Conservation (phyloP, 805 yeast species). For the Candida patagonica region DNA sequence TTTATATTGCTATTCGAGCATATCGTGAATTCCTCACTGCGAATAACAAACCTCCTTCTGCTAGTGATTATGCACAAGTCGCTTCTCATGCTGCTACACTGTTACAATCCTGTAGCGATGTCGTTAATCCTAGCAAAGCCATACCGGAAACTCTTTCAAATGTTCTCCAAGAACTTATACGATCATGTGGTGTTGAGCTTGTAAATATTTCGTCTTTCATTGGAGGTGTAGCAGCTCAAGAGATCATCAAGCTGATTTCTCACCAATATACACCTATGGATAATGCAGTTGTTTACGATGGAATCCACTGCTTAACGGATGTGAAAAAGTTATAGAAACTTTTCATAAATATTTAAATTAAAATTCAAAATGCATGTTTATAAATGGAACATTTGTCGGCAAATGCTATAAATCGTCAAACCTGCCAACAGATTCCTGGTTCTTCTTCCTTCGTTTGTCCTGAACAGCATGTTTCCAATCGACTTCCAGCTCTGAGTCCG, state of each 20-base stretch:
- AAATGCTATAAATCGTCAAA: slow-evolving; percentile 19
- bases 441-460: slow-evolving; percentile 47
- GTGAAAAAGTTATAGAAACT: background rate
- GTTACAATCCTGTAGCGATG: background rate
- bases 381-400: no score
- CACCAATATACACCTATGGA: slow-evolving; percentile 74
- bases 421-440: slow-evolving; percentile 15
- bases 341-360: background rate
- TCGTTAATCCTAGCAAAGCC: no score
- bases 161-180: slow-evolving; percentile 6
- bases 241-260: slow-evolving; percentile 63
- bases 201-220: slow-evolving; percentile 57
- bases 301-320: slow-evolving; percentile 33
- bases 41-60: background rate
- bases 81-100: background rate
- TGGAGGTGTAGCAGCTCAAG: slow-evolving; percentile 87
- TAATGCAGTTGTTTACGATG: slow-evolving; percentile 66
- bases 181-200: slow-evolving; percentile 35
- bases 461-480: slow-evolving; percentile 88
- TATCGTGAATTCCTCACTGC: slow-evolving; percentile 11
- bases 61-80: background rate
- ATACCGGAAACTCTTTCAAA: background rate
- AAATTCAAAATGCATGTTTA: background rate
- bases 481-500: slow-evolving; percentile 37
- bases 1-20: slow-evolving; percentile 21